Base-by-base conservation (phyloP, 768 basidiomycete genomes). In the Macrolepiota fuliginosa region DNA sequence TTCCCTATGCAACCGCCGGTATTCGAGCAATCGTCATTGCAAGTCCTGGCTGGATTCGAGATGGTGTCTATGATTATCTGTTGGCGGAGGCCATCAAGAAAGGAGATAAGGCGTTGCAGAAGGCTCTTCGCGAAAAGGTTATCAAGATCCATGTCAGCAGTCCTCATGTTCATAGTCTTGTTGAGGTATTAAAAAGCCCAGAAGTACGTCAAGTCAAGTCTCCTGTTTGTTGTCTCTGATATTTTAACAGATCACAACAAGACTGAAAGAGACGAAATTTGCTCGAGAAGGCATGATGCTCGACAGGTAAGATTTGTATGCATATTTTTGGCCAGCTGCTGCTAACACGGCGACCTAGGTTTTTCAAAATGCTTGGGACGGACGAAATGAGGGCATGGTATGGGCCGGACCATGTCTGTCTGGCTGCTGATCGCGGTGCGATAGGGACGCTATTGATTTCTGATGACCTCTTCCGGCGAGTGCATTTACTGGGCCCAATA, bases 351-450 rank as follows among this genome's bases (percentile, higher is more conserved):
- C 58, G 0, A 32, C 35, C 2, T 65, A 98, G 96, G 66, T 99
- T 99, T 77, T 95, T 95, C 78, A 99, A 98, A 74, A 98, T 96
- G 94, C 84, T 98, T 29, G 94, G 90, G 0, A 83, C 83, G 1
- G 96, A 99, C 67, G 96, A 98, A 72, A 88, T 96, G 79, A 83
- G 97, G 58, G 97, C 97, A 4, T 99, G 97, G 97, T 99, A 99
- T 73, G 97, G 96, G 1, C 93, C 96, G 12, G 89, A 92, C 53
- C 97, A 99, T 73, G 97, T 99, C 58, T 79, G 82, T 54, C 81
- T 97, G 22, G 97, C 97, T 3, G 90, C 92, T 37, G 92, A 96
- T 69, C 82, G 97, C 53, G 96, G 95, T 0, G 97, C 97, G 0
- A 88, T 98, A 45, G 95, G 95, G 15, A 94, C 94, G 1, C 81